Conservation (phyloP, 1,284 basidiomycete species). For the Cutaneotrichosporon sp. region DNA sequence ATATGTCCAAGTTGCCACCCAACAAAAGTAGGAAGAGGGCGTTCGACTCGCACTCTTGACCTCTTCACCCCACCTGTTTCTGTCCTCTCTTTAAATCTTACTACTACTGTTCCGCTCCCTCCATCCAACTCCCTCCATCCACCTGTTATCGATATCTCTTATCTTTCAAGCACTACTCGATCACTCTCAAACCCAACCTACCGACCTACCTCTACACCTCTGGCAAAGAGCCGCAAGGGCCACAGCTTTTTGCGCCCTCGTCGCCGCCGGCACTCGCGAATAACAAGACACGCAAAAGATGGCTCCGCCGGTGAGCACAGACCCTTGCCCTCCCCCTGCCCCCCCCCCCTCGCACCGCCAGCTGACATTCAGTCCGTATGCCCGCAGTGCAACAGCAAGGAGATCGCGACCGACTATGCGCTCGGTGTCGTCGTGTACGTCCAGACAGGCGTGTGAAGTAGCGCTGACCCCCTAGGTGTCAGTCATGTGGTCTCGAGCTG, state of each 20-base stretch:
- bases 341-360: not conserved
- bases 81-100: not conserved
- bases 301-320: slow-evolving; percentile 14
- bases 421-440: slow-evolving; percentile 44
- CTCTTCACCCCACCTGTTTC: too few species aligned
- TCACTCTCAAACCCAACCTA: too few species aligned
- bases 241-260: not conserved
- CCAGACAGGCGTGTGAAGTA: not conserved
- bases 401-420: slow-evolving; percentile 37
- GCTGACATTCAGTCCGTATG: slow-evolving; percentile 33
- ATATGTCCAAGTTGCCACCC: not conserved
- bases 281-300: not conserved
- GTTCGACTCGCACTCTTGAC: not conserved
- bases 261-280: not conserved
- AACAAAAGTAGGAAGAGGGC: not conserved
- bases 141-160: not conserved
- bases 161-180: not conserved
- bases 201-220: not conserved
- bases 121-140: not conserved
- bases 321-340: too few species aligned
- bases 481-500: slow-evolving; percentile 80
- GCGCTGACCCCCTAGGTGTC: slow-evolving; percentile 58
- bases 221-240: not conserved
- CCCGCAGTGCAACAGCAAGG: slow-evolving; percentile 31
- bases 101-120: not conserved